Percentiles rank a stretch among this genome's conserved stretches.
These are phyloP conservation scores for Rhodotorula kratochvilovae DNA, from an alignment of 768 basidiomycete species.

Conservation along the genomic window DNA sequence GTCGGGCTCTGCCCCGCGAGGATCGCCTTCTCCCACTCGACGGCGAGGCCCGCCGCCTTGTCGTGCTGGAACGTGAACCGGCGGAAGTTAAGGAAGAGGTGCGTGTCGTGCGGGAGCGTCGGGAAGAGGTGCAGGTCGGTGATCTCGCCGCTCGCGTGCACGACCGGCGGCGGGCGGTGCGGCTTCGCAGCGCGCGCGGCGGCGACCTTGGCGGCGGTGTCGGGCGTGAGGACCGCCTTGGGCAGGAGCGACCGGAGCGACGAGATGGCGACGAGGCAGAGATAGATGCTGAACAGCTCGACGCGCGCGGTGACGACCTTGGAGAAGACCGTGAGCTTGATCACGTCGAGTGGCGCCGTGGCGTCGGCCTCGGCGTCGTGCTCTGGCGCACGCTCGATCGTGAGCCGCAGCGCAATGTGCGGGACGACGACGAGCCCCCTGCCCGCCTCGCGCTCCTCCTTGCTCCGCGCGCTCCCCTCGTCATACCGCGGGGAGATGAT, in stretches of 20 bases:
- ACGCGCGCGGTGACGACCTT: conserved; percentile 40
- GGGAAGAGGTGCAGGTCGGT: conserved; percentile 40
- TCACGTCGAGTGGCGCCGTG: conserved; percentile 21
- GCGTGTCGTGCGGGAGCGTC: conserved; percentile 48
- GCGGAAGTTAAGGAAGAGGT: conserved; percentile 44
- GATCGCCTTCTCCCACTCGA: conserved; percentile 49
- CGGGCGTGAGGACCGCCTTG: background rate
- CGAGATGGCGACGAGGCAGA: conserved; percentile 44
- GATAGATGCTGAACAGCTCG: conserved; percentile 64
- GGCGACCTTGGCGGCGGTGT: background rate
- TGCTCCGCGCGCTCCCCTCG: background rate
- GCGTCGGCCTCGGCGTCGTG: conserved; percentile 12
- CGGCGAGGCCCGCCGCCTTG: conserved; percentile 43
- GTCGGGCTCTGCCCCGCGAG: conserved; percentile 59
- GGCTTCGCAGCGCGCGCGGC: background rate
- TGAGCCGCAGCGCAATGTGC: conserved; percentile 10
- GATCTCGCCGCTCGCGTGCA: conserved; percentile 16
- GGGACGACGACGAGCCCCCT: conserved; percentile 22
- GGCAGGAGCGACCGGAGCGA: conserved; percentile 26
- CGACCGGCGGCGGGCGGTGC: conserved; percentile 14
- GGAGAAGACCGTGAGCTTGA: conserved; percentile 21
- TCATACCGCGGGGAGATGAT: conserved; percentile 8
- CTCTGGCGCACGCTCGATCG: conserved; percentile 8
- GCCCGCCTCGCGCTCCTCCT: conserved; percentile 4
- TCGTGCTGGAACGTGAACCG: conserved; percentile 34